These are phyloP conservation scores for Hibiscus tridactylites DNA, from an alignment of 345 rosid genomes.

Conservation along the genomic window DNA sequence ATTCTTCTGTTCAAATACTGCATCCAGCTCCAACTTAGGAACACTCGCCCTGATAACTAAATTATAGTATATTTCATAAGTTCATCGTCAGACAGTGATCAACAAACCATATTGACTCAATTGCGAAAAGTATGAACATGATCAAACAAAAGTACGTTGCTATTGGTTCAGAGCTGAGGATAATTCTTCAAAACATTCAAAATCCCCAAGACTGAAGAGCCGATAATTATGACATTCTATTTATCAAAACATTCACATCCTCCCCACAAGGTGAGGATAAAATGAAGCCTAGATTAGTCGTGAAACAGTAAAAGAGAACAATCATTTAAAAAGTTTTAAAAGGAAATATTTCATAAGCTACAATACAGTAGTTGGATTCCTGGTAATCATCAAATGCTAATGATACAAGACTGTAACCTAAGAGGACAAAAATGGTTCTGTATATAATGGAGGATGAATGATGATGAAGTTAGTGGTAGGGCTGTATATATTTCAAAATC, in stretches of 20 bases:
- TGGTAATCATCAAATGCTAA: background rate
- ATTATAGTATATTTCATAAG: background rate
- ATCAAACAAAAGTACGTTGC: background rate
- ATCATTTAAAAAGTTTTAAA: background rate
- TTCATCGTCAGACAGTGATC: background rate
- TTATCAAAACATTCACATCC: background rate
- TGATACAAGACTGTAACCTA: background rate
- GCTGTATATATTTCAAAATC: background rate
- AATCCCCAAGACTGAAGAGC: background rate
- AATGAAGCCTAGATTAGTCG: background rate
- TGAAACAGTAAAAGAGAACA: background rate
- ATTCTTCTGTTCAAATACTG: conserved; percentile 54
- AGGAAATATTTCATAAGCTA: background rate
- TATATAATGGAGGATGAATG: background rate
- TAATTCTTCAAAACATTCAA: background rate
- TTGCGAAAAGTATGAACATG: background rate
- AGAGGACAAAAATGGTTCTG: background rate
- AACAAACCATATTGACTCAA: background rate
- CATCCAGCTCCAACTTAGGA: conserved; percentile 39
- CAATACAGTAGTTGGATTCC: background rate
- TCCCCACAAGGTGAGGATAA: background rate
- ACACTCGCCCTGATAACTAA: conserved; percentile 51
- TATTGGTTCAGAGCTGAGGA: background rate
- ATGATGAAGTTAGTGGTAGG: background rate
- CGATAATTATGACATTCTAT: background rate